Conservation (phyloP, 352 stramenopile species). For the Globisporangium alternatum region DNA sequence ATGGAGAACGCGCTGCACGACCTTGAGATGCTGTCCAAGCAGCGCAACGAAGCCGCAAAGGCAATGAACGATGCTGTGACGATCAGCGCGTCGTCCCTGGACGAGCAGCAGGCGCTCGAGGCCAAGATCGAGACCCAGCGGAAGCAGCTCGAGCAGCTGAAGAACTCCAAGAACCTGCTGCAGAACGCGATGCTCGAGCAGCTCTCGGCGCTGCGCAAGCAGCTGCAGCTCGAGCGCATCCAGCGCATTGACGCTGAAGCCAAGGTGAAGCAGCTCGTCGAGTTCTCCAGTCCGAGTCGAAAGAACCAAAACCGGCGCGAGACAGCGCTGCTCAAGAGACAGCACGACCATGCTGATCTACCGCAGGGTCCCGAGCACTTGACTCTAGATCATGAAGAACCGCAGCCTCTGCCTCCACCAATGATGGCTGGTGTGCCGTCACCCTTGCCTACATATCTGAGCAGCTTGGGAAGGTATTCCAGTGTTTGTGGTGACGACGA, state of each 20-base stretch:
- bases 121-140: constrained; percentile 56
- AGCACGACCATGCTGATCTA: not conserved
- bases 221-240: constrained; percentile 66
- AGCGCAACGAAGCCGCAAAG: constrained; percentile 74
- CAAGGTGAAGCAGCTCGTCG: constrained; percentile 54
- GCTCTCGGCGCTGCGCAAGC: constrained; percentile 67
- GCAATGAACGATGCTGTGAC: constrained; percentile 85
- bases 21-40: constrained; percentile 52
- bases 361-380: constrained; percentile 3
- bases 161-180: constrained; percentile 67
- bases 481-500: not conserved
- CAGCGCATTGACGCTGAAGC: constrained; percentile 67
- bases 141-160: constrained; percentile 73
- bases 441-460: constrained; percentile 35
- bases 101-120: constrained; percentile 74
- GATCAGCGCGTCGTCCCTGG: constrained; percentile 74
- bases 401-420: constrained; percentile 48
- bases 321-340: not conserved
- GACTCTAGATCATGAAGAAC: constrained; percentile 28
- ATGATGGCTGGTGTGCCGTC: constrained; percentile 32
- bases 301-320: constrained; percentile 8
- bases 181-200: constrained; percentile 86
- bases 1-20: constrained; percentile 74
- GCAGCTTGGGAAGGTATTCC: constrained; percentile 18
- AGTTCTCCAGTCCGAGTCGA: constrained; percentile 13